Percentiles rank a stretch among this genome's conserved stretches.
Conservation (phyloP, 768 basidiomycete species). For the Daedaleopsis nitida region DNA sequence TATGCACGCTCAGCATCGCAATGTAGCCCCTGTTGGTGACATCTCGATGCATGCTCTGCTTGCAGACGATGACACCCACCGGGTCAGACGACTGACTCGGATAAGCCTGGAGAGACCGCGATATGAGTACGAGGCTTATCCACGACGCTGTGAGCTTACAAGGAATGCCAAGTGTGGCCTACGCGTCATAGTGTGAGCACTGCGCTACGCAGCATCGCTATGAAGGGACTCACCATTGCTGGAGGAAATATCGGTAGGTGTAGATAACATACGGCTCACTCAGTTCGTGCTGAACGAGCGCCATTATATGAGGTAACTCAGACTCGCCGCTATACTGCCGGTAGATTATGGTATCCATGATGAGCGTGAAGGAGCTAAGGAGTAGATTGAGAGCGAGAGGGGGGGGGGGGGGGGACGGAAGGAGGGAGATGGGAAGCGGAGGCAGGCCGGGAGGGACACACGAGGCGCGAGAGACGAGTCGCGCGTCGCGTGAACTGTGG, state of each 20-base stretch:
- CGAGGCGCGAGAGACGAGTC: slow-evolving; percentile 3
- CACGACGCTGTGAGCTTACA: slow-evolving; percentile 38
- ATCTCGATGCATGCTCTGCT: slow-evolving; percentile 87
- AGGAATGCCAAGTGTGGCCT: slow-evolving; percentile 93
- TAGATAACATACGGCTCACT: slow-evolving; percentile 96
- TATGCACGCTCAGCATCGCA: slow-evolving; percentile 93
- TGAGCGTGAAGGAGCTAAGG: background rate
- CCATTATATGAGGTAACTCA: slow-evolving; percentile 83
- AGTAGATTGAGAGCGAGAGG: background rate
- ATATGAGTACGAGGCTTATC: slow-evolving; percentile 21
- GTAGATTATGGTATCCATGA: slow-evolving; percentile 50
- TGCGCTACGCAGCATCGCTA: no score
- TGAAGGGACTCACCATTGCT: slow-evolving; percentile 76
- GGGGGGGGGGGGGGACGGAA: background rate
- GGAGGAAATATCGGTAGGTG: slow-evolving; percentile 95
- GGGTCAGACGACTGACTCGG: slow-evolving; percentile 56
- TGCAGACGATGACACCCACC: slow-evolving; percentile 94
- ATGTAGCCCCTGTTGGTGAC: slow-evolving; percentile 89
- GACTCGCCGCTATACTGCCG: slow-evolving; percentile 75
- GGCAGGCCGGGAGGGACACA: background rate
- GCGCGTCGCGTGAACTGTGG: slow-evolving; percentile 15
- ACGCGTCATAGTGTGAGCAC: slow-evolving; percentile 30
- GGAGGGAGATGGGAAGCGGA: slow-evolving; percentile 12
- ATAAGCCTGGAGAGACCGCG: slow-evolving; percentile 51
- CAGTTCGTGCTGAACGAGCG: slow-evolving; percentile 86